Conservation (phyloP, 345 rosid species). For the Punica granatum region DNA sequence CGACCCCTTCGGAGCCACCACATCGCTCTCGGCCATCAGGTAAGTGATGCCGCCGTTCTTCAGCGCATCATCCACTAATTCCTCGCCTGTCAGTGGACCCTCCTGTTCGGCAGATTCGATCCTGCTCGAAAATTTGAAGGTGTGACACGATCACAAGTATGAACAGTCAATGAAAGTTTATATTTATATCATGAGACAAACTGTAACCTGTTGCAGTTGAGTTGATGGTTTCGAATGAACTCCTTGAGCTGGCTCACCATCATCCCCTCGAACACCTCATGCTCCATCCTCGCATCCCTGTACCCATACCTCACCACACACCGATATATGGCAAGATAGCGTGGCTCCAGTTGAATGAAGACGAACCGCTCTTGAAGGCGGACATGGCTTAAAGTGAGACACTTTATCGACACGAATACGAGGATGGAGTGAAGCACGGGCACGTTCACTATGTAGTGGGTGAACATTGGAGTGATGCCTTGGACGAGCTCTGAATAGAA, state of each 20-base stretch:
- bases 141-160: too few relatives aligned
- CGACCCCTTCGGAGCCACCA: constrained; percentile 9
- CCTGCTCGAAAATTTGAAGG: too few relatives aligned
- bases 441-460: constrained; percentile 15
- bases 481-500: constrained; percentile 26
- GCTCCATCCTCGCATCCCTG: constrained; percentile 16
- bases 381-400: constrained; percentile 18
- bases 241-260: constrained; percentile 15
- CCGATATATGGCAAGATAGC: constrained; percentile 12
- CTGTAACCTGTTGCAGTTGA: too few relatives aligned
- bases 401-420: constrained; percentile 22
- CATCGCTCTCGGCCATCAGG: constrained; percentile 19
- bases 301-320: constrained; percentile 31
- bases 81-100: not conserved
- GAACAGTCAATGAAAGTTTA: too few relatives aligned
- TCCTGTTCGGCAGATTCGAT: too few relatives aligned
- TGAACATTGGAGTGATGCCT: constrained; percentile 22
- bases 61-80: constrained; percentile 12
- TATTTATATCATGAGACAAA: too few relatives aligned
- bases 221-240: constrained; percentile 2
- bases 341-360: constrained; percentile 14
- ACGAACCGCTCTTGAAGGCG: constrained; percentile 16
- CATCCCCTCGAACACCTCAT: constrained; percentile 14
- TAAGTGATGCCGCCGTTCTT: constrained; percentile 14
- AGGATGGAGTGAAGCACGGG: constrained; percentile 18